These are phyloP conservation scores for Quillaja saponaria DNA, from an alignment of 306 rosid genomes.

Conservation along the genomic window DNA sequence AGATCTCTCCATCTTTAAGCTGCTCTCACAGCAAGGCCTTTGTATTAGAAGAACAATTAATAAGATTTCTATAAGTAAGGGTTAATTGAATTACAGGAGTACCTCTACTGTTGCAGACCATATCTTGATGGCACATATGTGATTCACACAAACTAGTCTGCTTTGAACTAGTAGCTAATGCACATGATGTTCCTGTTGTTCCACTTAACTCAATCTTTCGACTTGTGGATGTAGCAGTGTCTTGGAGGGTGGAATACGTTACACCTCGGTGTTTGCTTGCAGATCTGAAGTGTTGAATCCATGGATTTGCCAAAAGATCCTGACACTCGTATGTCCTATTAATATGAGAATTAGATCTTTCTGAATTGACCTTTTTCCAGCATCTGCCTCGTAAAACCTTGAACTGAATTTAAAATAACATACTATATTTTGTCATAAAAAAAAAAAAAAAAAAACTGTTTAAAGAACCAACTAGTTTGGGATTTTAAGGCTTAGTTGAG, in stretches of 20 bases:
- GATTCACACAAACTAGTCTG: constrained; percentile 25
- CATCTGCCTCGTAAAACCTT: constrained; percentile 59
- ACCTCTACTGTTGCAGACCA: constrained; percentile 47
- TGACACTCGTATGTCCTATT: constrained; percentile 24
- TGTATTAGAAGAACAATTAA: no score
- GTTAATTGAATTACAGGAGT: no score
- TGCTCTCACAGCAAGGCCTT: no score
- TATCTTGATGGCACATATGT: constrained; percentile 25
- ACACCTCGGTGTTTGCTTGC: constrained; percentile 34
- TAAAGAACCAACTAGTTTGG: neutral
- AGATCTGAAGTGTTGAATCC: constrained; percentile 60
- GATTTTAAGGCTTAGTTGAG: no score
- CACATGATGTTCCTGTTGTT: constrained; percentile 27
- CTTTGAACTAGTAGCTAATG: constrained; percentile 16
- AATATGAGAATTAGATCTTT: constrained; percentile 34
- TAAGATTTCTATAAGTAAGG: no score
- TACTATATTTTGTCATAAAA: neutral
- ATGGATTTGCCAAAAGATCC: constrained; percentile 45
- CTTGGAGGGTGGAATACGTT: constrained; percentile 27
- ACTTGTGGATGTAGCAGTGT: constrained; percentile 7
- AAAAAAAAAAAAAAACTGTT: neutral
- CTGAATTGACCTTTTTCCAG: constrained; percentile 56
- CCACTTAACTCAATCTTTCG: constrained; percentile 19
- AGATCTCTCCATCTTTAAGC: no score
- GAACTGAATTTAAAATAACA: constrained; percentile 33